Conservation (phyloP, 306 rosid species). For the Fagus sylvatica region DNA sequence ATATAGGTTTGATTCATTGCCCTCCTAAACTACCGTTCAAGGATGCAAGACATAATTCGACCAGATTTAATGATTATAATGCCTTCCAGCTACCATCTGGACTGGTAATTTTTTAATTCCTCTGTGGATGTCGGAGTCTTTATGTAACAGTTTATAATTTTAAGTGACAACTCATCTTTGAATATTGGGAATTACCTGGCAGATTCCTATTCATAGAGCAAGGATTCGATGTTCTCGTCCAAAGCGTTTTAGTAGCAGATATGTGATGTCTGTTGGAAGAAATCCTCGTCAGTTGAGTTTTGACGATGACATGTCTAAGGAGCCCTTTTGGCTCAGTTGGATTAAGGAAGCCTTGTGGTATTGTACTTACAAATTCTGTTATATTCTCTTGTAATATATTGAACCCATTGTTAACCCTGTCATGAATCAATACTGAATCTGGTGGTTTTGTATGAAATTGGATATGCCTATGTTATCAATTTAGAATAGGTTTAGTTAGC, state of each 20-base stretch:
- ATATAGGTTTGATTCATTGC: slow-evolving; percentile 41
- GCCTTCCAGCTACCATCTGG: slow-evolving; percentile 29
- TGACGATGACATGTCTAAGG: slow-evolving; percentile 49
- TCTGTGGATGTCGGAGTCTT: not conserved
- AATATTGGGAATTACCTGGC: slow-evolving; percentile 25
- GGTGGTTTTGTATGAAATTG: not conserved
- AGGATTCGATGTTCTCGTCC: slow-evolving; percentile 16
- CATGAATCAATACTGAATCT: not conserved
- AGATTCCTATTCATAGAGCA: slow-evolving; percentile 36
- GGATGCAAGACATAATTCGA: slow-evolving; percentile 1
- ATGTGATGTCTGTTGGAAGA: slow-evolving; percentile 37
- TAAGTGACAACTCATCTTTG: slow-evolving; percentile 7
- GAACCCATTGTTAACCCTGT: not conserved
- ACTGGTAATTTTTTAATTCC: slow-evolving; percentile 32
- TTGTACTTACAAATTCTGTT: not conserved
- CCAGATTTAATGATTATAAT: slow-evolving; percentile 26
- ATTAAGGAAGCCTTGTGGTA: slow-evolving; percentile 64
- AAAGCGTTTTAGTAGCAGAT: slow-evolving; percentile 30
- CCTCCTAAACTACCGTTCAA: slow-evolving; percentile 41
- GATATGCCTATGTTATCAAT: not conserved
- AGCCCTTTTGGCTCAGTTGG: slow-evolving; percentile 57
- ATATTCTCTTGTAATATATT: not conserved
- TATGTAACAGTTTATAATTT: not conserved
- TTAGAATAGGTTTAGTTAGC: slow-evolving; percentile 2
- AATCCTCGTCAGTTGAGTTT: slow-evolving; percentile 37